Percentiles rank a stretch among this genome's conserved stretches.
Evolutionary conservation across 768 basidiomycete genomes (phyloP).

Genomic region (Galerina sulciceps): DNA sequence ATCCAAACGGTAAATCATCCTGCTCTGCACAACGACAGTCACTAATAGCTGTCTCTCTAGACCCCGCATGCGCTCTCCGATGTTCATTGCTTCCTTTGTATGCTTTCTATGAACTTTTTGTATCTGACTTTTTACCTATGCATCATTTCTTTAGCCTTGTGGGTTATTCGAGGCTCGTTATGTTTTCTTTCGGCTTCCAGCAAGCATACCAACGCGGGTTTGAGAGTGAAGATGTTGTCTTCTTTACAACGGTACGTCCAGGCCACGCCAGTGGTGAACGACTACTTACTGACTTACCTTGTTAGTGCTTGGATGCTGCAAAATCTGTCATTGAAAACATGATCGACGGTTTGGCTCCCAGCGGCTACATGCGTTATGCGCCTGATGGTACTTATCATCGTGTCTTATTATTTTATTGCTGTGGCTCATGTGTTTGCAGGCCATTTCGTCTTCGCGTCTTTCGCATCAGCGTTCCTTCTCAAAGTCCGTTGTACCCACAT

Average conservation of each 20-base stretch:
- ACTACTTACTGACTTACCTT: neutral
- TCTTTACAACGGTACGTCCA: slow-evolving; percentile 63
- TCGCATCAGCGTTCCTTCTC: slow-evolving; percentile 82
- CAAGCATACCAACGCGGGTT: slow-evolving; percentile 78
- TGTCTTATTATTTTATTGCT: neutral
- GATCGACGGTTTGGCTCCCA: slow-evolving; percentile 67
- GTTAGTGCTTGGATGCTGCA: slow-evolving; percentile 72
- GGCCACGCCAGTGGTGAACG: neutral
- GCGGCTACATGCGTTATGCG: slow-evolving; percentile 77
- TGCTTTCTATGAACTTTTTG: slow-evolving; percentile 27
- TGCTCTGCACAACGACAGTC: neutral
- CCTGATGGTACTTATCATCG: slow-evolving; percentile 62
- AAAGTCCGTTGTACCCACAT: slow-evolving; percentile 48
- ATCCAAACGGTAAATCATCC: slow-evolving; percentile 49
- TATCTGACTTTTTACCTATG: neutral
- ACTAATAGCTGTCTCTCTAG: slow-evolving; percentile 34
- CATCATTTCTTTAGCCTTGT: slow-evolving; percentile 54
- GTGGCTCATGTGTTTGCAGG: slow-evolving; percentile 36
- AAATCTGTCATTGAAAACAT: slow-evolving; percentile 68
- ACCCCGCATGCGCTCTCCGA: slow-evolving; percentile 63
- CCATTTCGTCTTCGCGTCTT: slow-evolving; percentile 79
- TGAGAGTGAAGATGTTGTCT: slow-evolving; percentile 61
- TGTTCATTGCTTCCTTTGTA: slow-evolving; percentile 76
- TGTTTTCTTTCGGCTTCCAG: slow-evolving; percentile 88
- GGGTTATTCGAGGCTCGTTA: slow-evolving; percentile 78